Evolutionary conservation across 352 stramenopile species (phyloP).

Genomic region (Peronospora farinosa): DNA sequence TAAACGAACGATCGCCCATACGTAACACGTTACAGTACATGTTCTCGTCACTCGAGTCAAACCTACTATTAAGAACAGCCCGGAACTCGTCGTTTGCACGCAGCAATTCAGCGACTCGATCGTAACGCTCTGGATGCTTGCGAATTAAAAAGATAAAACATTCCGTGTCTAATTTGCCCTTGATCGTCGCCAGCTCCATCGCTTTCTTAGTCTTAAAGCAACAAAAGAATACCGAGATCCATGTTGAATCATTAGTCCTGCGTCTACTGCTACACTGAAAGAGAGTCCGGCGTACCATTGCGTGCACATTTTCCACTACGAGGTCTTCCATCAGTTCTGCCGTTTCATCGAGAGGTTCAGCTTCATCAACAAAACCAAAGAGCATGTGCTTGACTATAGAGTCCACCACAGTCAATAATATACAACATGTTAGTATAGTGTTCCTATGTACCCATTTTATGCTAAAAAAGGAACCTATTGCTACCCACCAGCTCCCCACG

Average conservation of each 20-base stretch:
- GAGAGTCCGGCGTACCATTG: slow-evolving; percentile 52
- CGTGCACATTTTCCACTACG: slow-evolving; percentile 72
- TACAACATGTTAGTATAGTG: slow-evolving; percentile 9
- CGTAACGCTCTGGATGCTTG: slow-evolving; percentile 77
- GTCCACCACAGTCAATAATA: background rate
- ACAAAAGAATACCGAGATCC: slow-evolving; percentile 3
- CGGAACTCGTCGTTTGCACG: slow-evolving; percentile 84
- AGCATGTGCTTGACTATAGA: slow-evolving; percentile 84
- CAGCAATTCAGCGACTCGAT: slow-evolving; percentile 75
- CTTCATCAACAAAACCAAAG: slow-evolving; percentile 80
- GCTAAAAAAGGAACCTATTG: slow-evolving; percentile 51
- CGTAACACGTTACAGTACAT: slow-evolving; percentile 47
- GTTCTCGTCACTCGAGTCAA: slow-evolving; percentile 84
- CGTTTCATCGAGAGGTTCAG: slow-evolving; percentile 63
- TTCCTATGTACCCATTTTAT: background rate
- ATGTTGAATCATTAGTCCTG: background rate
- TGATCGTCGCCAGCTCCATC: slow-evolving; percentile 72
- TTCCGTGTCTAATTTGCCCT: slow-evolving; percentile 82
- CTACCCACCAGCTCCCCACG: slow-evolving; percentile 73
- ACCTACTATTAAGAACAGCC: slow-evolving; percentile 80
- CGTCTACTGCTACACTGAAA: background rate
- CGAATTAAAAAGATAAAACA: slow-evolving; percentile 88
- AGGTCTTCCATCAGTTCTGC: slow-evolving; percentile 83
- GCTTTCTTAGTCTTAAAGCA: slow-evolving; percentile 73
- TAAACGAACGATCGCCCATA: too few species aligned